These are phyloP conservation scores for Aspergillus carlsbadensis DNA, from an alignment of 495 filamentous ascomycete genomes.

Conservation along the genomic window DNA sequence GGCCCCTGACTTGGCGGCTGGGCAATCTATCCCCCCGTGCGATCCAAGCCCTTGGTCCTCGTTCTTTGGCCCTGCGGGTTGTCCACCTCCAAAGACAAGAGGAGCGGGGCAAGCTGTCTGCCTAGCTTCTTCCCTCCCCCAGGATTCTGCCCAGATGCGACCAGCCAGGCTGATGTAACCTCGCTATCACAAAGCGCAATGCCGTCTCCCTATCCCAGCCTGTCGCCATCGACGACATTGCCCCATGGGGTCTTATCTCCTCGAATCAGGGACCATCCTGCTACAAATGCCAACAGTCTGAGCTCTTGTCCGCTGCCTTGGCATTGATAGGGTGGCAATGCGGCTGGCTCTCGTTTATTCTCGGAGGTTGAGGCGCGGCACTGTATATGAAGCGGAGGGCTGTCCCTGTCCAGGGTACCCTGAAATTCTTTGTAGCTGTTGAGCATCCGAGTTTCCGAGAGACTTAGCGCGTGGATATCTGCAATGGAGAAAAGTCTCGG, in stretches of 20 bases:
- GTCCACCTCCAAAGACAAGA: too few relatives aligned
- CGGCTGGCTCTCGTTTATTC: neutral
- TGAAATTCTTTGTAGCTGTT: too few relatives aligned
- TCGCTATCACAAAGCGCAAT: neutral
- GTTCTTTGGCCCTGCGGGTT: too few relatives aligned
- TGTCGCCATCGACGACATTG: neutral
- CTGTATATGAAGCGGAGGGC: neutral
- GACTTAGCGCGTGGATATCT: neutral
- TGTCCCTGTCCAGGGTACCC: neutral
- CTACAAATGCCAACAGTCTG: neutral
- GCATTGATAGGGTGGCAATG: neutral
- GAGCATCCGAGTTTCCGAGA: too few relatives aligned
- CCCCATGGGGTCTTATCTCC: neutral
- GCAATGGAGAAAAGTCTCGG: constrained; percentile 2
- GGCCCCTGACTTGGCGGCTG: too few relatives aligned
- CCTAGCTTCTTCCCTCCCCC: too few relatives aligned
- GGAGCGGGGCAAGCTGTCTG: too few relatives aligned
- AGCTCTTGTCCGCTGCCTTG: neutral
- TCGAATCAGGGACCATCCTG: neutral
- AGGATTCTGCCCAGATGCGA: neutral
- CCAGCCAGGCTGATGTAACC: constrained; percentile 3
- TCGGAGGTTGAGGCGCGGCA: neutral
- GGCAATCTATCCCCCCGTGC: too few relatives aligned
- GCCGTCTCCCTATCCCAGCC: neutral
- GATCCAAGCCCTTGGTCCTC: too few relatives aligned